Percentiles rank a stretch among this genome's conserved stretches.
Evolutionary conservation across 2,329 filamentous ascomycete species (phyloP).

Genomic region (Sporothrix brunneoviolacea): DNA sequence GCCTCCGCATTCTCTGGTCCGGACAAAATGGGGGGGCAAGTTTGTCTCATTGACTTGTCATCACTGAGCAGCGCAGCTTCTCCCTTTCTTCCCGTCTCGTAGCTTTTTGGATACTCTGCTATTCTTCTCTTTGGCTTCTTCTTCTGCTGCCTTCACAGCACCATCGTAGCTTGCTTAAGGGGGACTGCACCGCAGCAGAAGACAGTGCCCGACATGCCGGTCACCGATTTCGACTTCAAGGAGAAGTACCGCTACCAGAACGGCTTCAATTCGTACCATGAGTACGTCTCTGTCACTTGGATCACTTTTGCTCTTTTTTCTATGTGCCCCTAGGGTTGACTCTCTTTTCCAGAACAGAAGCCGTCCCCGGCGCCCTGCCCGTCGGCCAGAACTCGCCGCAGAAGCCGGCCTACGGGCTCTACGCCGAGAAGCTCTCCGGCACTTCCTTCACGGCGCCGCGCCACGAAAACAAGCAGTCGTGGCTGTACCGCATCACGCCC

Average conservation of each 20-base stretch:
- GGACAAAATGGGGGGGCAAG: too few species aligned
- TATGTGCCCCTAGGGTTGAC: background rate
- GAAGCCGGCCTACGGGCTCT: slow-evolving; percentile 69
- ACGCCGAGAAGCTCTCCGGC: slow-evolving; percentile 72
- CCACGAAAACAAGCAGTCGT: slow-evolving; percentile 62
- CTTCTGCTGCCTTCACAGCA: too few species aligned
- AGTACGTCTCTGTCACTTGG: slow-evolving; percentile 56
- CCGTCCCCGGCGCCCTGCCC: slow-evolving; percentile 66
- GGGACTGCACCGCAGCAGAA: too few species aligned
- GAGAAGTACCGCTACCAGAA: slow-evolving; percentile 68
- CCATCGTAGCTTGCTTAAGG: too few species aligned
- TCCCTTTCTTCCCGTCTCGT: background rate
- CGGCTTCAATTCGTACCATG: slow-evolving; percentile 71
- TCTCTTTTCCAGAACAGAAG: slow-evolving; percentile 56
- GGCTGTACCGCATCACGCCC: slow-evolving; percentile 65
- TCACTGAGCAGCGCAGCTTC: too few species aligned
- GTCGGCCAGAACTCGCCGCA: slow-evolving; percentile 75
- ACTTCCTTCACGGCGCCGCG: slow-evolving; percentile 66
- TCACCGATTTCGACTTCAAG: slow-evolving; percentile 40
- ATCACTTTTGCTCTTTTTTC: background rate
- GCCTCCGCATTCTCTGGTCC: too few species aligned
- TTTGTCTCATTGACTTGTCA: too few species aligned
- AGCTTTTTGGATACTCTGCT: too few species aligned
- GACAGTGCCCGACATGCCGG: too few species aligned
- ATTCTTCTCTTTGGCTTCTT: too few species aligned